phyloP scores from a whole-genome alignment of 805 yeast species.

The Vanderwaltozyma verrucispora region DNA sequence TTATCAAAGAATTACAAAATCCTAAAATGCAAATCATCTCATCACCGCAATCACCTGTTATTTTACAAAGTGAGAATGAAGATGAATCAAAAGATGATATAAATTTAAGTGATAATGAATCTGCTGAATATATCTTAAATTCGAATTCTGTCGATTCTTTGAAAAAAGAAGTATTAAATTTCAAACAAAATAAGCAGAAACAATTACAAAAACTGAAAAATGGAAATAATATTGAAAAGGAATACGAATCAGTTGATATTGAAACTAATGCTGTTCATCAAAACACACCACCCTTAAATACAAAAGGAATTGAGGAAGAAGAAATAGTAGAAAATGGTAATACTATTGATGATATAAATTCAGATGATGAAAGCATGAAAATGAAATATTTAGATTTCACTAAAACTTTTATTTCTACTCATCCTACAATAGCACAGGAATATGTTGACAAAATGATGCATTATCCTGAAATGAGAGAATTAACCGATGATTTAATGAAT shows the following conservation, averaged over 20 bases:
- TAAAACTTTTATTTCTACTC: constrained; percentile 25
- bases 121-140: constrained; percentile 9
- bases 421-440: constrained; percentile 27
- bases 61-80: neutral
- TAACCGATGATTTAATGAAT: constrained; percentile 71
- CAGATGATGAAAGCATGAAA: constrained; percentile 3
- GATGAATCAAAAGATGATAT: too few species aligned
- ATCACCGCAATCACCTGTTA: neutral
- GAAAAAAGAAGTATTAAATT: constrained; percentile 26
- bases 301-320: constrained; percentile 5
- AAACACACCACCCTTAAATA: neutral
- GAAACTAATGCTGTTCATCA: neutral
- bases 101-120: too few species aligned
- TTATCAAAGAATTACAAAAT: constrained; percentile 26
- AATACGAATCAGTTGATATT: neutral
- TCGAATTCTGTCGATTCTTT: constrained; percentile 16
- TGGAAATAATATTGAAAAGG: neutral
- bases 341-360: too few species aligned
- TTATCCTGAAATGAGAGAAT: constrained; percentile 39
- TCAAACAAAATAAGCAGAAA: constrained; percentile 22
- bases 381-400: constrained; percentile 22
- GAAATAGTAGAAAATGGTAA: too few species aligned
- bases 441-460: constrained; percentile 24
- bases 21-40: constrained; percentile 7
- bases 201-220: constrained; percentile 7